phyloP scores from a whole-genome alignment of 2,329 filamentous ascomycete genomes.

The Apiospora sp. region DNA sequence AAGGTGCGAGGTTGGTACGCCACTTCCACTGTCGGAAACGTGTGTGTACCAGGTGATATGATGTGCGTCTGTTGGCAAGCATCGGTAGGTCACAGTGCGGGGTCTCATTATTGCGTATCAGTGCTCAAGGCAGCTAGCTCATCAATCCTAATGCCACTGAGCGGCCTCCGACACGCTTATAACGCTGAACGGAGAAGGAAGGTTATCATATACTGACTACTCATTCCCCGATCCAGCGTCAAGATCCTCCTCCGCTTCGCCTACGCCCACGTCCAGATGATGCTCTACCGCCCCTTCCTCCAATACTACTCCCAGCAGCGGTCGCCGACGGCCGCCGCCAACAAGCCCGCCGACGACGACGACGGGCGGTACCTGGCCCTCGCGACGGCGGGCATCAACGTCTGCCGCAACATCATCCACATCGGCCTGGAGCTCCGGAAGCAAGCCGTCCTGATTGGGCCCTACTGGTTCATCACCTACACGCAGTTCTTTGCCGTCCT shows the following conservation, averaged over 20 bases:
- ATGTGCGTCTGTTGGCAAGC: background rate
- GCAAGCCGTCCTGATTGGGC: constrained; percentile 73
- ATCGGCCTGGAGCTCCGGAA: constrained; percentile 80
- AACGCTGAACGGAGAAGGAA: background rate
- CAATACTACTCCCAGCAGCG: constrained; percentile 75
- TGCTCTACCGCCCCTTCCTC: constrained; percentile 80
- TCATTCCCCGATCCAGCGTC: constrained; percentile 45
- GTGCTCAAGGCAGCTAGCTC: background rate
- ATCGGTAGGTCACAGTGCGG: background rate
- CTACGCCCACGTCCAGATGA: constrained; percentile 80
- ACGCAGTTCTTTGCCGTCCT: constrained; percentile 81
- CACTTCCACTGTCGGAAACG: background rate
- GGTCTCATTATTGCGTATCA: background rate
- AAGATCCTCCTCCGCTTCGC: constrained; percentile 77
- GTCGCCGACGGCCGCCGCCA: constrained; percentile 56
- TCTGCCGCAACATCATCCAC: constrained; percentile 75
- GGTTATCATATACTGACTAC: background rate
- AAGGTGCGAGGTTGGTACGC: background rate
- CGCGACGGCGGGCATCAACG: constrained; percentile 62
- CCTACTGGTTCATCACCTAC: constrained; percentile 85
- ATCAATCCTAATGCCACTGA: too few species aligned
- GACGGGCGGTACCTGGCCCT: constrained; percentile 79
- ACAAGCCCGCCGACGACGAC: constrained; percentile 48
- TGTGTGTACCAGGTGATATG: background rate
- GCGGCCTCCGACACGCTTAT: background rate